Base-by-base conservation (phyloP, 176 grass and related monocot species). In the Echinochloa phyllopogon region DNA sequence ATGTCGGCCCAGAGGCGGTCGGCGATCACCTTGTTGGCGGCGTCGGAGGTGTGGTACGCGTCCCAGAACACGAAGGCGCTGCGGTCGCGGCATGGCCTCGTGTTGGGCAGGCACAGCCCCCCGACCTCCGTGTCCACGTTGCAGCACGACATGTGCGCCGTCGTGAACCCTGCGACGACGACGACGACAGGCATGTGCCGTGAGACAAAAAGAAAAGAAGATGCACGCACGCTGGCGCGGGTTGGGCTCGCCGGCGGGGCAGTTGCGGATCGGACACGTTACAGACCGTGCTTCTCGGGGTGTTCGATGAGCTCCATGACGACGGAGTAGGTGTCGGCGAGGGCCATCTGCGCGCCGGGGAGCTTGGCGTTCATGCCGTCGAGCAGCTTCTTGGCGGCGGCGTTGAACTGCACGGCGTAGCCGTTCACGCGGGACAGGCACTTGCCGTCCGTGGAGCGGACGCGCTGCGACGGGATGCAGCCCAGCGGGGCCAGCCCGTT, bases 1-100 rank as follows among this genome's bases (percentile, higher is more conserved):
- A 93, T 87, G 85, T 78, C 84, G 1, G 77, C 61, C 76, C 92
- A 99, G 68, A 99, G 86, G 37, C 52, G 70, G 51, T 94, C 88
- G 50, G 93, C 93, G 79, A 98, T 98, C 62, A 92, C 80, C 85
- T 88, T 58, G 70, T 96, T 99, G 10, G 96, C 93, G 18, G 96
- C 96, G 64, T 96, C 93, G 0, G 96, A 92, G 44, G 96, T 95
- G 88, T 99, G 96, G 52, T 99, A 99, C 27, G 93, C 96, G 49
- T 96, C 96, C 96, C 96, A 96, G 86, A 99, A 99, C 72, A 99
- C 96, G 55, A 89, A 99, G 4, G 87, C 86, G 57, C 79, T 86
- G 68, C 96, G 96, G 86, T 96, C 79, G 60, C 55, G 6, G 84
- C 93, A 99, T 55, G 94, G 91, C 39, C 52, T 76, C 10, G 91